Evolutionary conservation across 441 rosid species (phyloP).

Genomic region (Gossypium schwendimanii): DNA sequence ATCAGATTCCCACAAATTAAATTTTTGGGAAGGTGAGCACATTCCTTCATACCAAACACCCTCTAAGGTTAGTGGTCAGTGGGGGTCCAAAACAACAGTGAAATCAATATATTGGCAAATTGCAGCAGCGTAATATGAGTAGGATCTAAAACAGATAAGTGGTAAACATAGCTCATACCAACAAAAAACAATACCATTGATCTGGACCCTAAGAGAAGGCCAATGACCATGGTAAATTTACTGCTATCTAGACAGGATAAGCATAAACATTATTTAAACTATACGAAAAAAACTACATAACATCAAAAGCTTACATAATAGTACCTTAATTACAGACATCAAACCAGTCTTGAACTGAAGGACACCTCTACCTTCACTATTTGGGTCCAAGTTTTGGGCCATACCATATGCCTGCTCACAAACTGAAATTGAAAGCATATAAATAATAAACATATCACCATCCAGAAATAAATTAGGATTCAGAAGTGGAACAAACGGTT

Average conservation of each 20-base stretch:
- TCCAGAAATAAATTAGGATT: neutral
- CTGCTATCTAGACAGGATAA: neutral
- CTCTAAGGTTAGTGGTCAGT: neutral
- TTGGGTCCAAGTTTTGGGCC: constrained; percentile 96
- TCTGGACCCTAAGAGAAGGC: neutral
- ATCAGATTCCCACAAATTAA: neutral
- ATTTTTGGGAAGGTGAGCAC: neutral
- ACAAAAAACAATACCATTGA: neutral
- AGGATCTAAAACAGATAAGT: neutral
- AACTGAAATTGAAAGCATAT: constrained; percentile 37
- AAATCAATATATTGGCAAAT: neutral
- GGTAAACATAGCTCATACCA: neutral
- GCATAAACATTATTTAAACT: neutral
- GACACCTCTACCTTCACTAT: constrained; percentile 94
- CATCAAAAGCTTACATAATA: neutral
- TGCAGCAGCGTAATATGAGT: neutral
- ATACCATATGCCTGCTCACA: constrained; percentile 96
- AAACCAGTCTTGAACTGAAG: constrained; percentile 99
- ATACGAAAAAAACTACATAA: neutral
- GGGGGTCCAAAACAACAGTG: neutral
- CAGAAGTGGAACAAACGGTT: neutral
- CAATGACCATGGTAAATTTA: neutral
- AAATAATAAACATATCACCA: neutral
- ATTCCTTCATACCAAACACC: neutral
- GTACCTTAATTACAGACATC: constrained; percentile 89